Conservation (phyloP, 345 rosid genomes). For the Draba incana region DNA sequence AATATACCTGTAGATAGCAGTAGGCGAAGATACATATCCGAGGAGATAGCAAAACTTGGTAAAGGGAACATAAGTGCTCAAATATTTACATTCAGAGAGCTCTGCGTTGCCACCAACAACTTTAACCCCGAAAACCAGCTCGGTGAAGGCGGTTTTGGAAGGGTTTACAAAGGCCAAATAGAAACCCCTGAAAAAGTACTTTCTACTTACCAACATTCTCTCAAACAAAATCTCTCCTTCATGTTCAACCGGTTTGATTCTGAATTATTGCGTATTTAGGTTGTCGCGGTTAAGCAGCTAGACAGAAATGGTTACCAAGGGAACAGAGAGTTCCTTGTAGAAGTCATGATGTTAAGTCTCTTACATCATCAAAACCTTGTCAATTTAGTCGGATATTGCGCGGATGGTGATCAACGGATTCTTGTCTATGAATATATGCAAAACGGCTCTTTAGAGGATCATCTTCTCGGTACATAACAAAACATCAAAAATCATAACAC, state of each 20-base stretch:
- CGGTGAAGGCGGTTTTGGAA: slow-evolving; percentile 98
- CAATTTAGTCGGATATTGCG: slow-evolving; percentile 75
- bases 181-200: slow-evolving; percentile 53
- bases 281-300: slow-evolving; percentile 77
- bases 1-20: slow-evolving; percentile 60
- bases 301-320: slow-evolving; percentile 89
- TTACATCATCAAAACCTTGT: slow-evolving; percentile 73
- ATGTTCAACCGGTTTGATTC: background rate
- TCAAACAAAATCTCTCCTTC: background rate
- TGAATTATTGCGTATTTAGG: slow-evolving; percentile 42
- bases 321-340: slow-evolving; percentile 77
- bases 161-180: slow-evolving; percentile 74
- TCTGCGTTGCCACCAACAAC: slow-evolving; percentile 65
- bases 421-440: slow-evolving; percentile 73
- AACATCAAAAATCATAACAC: background rate
- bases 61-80: slow-evolving; percentile 70
- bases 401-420: slow-evolving; percentile 74
- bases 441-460: slow-evolving; percentile 76
- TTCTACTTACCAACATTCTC: background rate
- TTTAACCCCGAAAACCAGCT: slow-evolving; percentile 66
- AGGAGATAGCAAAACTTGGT: slow-evolving; percentile 64
- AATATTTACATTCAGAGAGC: slow-evolving; percentile 64
- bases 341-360: slow-evolving; percentile 75
- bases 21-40: slow-evolving; percentile 66
- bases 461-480: slow-evolving; percentile 64